A percentile compares a stretch with the other conserved stretches of the same genome.
These are phyloP conservation scores for Flaveria floridana DNA, from an alignment of 140 eudicot species.

Conservation along the genomic window DNA sequence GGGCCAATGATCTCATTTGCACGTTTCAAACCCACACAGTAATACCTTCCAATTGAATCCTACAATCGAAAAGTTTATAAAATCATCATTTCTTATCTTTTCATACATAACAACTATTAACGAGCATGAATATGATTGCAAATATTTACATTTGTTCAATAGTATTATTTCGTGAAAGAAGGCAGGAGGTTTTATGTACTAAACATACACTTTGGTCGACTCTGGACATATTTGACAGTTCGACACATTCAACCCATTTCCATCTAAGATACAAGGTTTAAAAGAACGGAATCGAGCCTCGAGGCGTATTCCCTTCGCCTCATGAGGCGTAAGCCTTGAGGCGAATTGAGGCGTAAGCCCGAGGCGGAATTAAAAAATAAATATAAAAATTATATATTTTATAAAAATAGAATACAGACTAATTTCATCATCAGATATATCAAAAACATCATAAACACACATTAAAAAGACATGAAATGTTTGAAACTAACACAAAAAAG, in stretches of 20 bases:
- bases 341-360: constrained; percentile 16
- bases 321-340: constrained; percentile 32
- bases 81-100: not conserved
- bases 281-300: no score
- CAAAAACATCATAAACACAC: no score
- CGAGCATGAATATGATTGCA: not conserved
- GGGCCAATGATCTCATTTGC: constrained; percentile 95
- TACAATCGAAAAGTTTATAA: constrained; percentile 25
- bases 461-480: no score
- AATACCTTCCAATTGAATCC: constrained; percentile 89
- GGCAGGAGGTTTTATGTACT: not conserved
- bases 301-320: not conserved
- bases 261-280: not conserved
- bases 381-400: no score
- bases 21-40: constrained; percentile 75
- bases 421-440: no score
- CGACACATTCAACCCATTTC: not conserved
- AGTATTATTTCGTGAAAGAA: not conserved
- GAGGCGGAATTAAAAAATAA: not conserved
- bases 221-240: not conserved
- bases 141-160: not conserved
- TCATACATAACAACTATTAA: not conserved
- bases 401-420: no score
- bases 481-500: no score
- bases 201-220: not conserved